A percentile compares a stretch with the other conserved stretches of the same genome.
Evolutionary conservation across 1,284 basidiomycete genomes (phyloP).

Genomic region (Microstroma glucosiphilum): DNA sequence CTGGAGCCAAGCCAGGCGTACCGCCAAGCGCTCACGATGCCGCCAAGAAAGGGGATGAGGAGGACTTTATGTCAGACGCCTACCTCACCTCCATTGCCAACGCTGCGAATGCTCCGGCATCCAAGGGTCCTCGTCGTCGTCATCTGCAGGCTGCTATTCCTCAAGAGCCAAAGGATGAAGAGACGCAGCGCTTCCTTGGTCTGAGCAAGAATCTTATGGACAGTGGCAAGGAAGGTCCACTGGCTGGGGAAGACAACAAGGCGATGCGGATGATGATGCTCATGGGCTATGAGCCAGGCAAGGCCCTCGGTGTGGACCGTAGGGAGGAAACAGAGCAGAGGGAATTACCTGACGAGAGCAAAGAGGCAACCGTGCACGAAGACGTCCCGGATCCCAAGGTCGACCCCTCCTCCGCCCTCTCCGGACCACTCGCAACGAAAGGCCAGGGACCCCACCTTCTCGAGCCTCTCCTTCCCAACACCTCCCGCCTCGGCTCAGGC

Average conservation of each 20-base stretch:
- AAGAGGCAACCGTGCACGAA: background rate
- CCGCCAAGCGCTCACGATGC: background rate
- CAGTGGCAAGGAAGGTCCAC: too few species aligned
- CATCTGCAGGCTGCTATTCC: too few species aligned
- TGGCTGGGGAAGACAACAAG: constrained; percentile 9
- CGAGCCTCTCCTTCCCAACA: background rate
- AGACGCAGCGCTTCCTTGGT: too few species aligned
- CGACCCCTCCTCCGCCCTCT: background rate
- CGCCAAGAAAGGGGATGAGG: constrained; percentile 13
- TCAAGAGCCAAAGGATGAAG: too few species aligned
- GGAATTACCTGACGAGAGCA: too few species aligned
- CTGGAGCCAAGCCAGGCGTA: too few species aligned
- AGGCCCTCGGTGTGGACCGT: constrained; percentile 8
- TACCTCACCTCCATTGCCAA: constrained; percentile 4
- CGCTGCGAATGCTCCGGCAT: background rate
- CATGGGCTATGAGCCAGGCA: constrained; percentile 17
- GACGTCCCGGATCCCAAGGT: background rate
- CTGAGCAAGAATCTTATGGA: too few species aligned
- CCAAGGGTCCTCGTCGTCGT: too few species aligned
- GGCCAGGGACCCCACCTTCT: background rate
- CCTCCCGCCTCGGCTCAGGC: background rate
- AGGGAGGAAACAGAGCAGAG: background rate
- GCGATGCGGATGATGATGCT: constrained; percentile 17
- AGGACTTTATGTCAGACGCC: constrained; percentile 20
- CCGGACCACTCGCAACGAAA: background rate